Percentiles rank a stretch among this genome's conserved stretches.
phyloP scores from a whole-genome alignment of 2,329 filamentous ascomycete genomes.

The Aspergillus caelatus region DNA sequence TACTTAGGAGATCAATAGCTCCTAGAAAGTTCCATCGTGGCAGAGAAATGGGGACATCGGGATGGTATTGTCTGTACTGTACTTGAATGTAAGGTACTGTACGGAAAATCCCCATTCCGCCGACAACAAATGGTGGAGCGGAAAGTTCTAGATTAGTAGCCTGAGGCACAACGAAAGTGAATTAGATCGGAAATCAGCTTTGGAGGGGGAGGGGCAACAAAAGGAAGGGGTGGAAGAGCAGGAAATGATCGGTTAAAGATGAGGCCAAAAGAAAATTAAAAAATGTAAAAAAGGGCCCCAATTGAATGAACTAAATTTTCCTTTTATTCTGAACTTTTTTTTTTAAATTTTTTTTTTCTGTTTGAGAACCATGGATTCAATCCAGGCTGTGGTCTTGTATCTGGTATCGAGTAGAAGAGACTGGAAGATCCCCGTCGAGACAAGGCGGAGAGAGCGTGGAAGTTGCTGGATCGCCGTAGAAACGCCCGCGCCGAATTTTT shows the following conservation, averaged over 20 bases:
- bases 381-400: neutral
- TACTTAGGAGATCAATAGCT: too few relatives aligned
- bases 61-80: neutral
- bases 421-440: conserved; percentile 11
- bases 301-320: too few relatives aligned
- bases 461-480: conserved; percentile 45
- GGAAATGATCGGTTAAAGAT: neutral
- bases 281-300: neutral
- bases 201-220: neutral
- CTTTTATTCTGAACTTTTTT: too few relatives aligned
- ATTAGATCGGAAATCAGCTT: neutral
- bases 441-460: conserved; percentile 28
- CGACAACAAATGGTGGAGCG: conserved; percentile 22
- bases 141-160: conserved; percentile 38
- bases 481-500: conserved; percentile 35
- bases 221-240: neutral
- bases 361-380: neutral
- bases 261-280: neutral
- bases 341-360: neutral
- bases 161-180: conserved; percentile 15
- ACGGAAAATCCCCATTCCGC: conserved; percentile 4
- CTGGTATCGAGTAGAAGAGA: neutral
- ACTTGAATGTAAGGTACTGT: neutral
- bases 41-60: neutral
- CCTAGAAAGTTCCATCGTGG: neutral